phyloP scores from a whole-genome alignment of 768 basidiomycete species.

The Pilatotrama ljubarskyi region DNA sequence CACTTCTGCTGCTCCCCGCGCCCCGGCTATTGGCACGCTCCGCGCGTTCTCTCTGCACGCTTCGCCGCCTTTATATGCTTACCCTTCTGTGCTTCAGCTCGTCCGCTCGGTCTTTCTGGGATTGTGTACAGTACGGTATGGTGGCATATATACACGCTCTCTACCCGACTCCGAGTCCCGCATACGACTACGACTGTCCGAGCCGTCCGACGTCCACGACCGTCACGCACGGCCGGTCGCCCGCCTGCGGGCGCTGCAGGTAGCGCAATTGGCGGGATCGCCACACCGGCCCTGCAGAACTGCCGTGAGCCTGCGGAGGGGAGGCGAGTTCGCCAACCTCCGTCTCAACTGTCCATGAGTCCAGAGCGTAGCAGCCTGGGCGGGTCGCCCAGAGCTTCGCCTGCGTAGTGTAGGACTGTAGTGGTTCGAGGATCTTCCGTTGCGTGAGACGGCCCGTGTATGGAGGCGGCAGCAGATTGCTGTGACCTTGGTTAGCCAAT shows the following conservation, averaged over 20 bases:
- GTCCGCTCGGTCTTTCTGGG: not conserved
- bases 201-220: slow-evolving; percentile 31
- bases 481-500: slow-evolving; percentile 25
- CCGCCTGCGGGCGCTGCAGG: slow-evolving; percentile 37
- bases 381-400: slow-evolving; percentile 60
- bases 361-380: slow-evolving; percentile 65
- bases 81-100: not conserved
- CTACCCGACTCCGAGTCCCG: too few relatives aligned
- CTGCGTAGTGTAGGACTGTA: slow-evolving; percentile 42
- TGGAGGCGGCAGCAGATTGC: slow-evolving; percentile 48
- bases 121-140: slow-evolving; percentile 15
- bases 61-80: not conserved
- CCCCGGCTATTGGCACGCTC: not conserved
- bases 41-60: not conserved
- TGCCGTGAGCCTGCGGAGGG: slow-evolving; percentile 33
- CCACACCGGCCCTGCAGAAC: slow-evolving; percentile 26
- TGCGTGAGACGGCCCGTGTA: slow-evolving; percentile 71
- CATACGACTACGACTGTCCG: not conserved
- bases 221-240: slow-evolving; percentile 35
- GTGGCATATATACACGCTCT: slow-evolving; percentile 17
- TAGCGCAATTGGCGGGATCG: slow-evolving; percentile 40
- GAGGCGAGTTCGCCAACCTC: slow-evolving; percentile 49
- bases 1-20: not conserved
- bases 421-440: slow-evolving; percentile 57
- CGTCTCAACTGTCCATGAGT: slow-evolving; percentile 69